Evolutionary conservation across 2,329 filamentous ascomycete genomes (phyloP).

Genomic region (Botrytis byssoidea): DNA sequence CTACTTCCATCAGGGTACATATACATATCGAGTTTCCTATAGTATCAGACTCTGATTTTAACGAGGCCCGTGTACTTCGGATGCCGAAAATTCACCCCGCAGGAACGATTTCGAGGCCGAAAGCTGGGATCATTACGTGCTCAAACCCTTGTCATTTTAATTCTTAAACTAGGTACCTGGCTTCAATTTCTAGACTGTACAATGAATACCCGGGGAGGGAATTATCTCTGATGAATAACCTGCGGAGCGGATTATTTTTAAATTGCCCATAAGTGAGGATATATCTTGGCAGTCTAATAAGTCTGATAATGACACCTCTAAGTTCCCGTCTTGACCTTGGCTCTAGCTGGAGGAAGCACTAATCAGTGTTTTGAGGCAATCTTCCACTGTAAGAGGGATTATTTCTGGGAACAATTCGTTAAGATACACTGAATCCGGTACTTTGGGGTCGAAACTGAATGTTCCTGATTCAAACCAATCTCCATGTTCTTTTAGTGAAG

Average conservation of each 20-base stretch:
- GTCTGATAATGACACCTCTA: neutral
- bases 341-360: neutral
- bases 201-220: neutral
- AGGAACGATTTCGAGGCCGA: neutral
- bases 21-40: neutral
- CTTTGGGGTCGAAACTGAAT: neutral
- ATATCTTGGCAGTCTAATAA: too few relatives aligned
- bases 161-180: neutral
- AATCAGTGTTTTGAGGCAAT: neutral
- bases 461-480: conserved; percentile 13
- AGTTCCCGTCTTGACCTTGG: neutral
- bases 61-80: neutral
- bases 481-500: conserved; percentile 14
- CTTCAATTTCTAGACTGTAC: neutral
- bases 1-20: neutral
- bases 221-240: neutral
- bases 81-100: neutral
- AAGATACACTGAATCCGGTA: neutral
- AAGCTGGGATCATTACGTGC: neutral
- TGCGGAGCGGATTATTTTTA: neutral
- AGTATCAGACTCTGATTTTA: neutral
- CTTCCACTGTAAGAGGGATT: neutral
- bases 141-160: neutral
- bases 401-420: conserved; percentile 13
- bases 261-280: neutral